phyloP scores from a whole-genome alignment of 257 asterid genomes.

The Oldenlandia corymbosa region DNA sequence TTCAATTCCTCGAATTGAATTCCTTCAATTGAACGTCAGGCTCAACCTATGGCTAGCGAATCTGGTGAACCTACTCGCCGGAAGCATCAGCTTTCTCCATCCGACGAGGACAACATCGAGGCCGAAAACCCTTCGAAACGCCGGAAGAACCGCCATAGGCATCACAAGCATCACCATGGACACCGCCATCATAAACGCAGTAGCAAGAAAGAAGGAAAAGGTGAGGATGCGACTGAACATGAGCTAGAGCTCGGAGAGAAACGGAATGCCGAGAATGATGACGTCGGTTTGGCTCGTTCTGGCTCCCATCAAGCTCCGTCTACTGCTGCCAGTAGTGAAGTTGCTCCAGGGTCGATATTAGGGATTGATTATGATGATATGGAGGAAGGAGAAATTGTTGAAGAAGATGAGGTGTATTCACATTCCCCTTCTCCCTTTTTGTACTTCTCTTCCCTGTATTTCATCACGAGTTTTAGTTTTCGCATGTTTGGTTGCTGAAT shows the following conservation, averaged over 20 bases:
- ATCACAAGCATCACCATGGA: constrained; percentile 31
- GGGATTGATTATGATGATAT: constrained; percentile 80
- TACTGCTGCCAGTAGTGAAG: constrained; percentile 21
- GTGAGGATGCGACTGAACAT: constrained; percentile 10
- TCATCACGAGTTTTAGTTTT: background rate
- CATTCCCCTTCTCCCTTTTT: constrained; percentile 28
- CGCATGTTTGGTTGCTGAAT: constrained; percentile 7
- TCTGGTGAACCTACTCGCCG: constrained; percentile 54
- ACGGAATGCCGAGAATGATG: constrained; percentile 18
- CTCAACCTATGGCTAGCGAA: constrained; percentile 53
- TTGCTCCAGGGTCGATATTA: constrained; percentile 27
- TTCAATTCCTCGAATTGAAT: background rate
- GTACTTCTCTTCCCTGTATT: background rate
- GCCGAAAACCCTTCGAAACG: constrained; percentile 68
- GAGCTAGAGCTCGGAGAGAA: constrained; percentile 17
- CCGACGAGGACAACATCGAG: constrained; percentile 55
- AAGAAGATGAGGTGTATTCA: constrained; percentile 67
- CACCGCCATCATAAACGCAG: constrained; percentile 53
- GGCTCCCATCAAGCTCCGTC: background rate
- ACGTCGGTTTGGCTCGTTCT: constrained; percentile 8
- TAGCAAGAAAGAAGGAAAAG: constrained; percentile 33
- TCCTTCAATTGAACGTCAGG: background rate
- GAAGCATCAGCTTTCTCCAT: constrained; percentile 66
- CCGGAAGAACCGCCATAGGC: constrained; percentile 73
- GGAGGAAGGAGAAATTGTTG: constrained; percentile 98